These are phyloP conservation scores for Fraxinus dipetala DNA, from an alignment of 305 asterid species.

Conservation along the genomic window DNA sequence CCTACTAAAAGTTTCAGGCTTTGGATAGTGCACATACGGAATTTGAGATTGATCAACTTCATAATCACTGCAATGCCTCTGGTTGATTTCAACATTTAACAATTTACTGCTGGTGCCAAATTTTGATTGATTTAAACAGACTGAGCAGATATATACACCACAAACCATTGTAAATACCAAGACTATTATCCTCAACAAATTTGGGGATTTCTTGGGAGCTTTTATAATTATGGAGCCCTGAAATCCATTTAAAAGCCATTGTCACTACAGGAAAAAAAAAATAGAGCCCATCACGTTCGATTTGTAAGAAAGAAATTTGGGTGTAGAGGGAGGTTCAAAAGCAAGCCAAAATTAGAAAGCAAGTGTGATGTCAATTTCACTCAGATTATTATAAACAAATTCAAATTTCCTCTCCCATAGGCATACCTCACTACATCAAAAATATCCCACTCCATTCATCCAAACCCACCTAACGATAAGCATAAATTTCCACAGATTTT, in stretches of 20 bases:
- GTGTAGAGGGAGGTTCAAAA: background rate
- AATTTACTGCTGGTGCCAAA: slow-evolving; percentile 31
- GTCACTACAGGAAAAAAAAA: background rate
- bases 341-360: background rate
- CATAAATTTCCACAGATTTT: background rate
- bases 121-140: slow-evolving; percentile 66
- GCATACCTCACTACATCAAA: background rate
- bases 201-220: slow-evolving; percentile 70
- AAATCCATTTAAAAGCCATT: background rate
- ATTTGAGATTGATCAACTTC: slow-evolving; percentile 45
- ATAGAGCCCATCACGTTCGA: background rate
- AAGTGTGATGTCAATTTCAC: background rate
- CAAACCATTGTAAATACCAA: slow-evolving; percentile 63
- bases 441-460: background rate
- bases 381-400: background rate
- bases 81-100: slow-evolving; percentile 35
- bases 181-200: slow-evolving; percentile 57
- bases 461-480: background rate
- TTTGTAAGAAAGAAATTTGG: background rate
- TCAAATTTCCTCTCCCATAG: background rate
- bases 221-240: slow-evolving; percentile 67
- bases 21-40: slow-evolving; percentile 74
- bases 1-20: slow-evolving; percentile 73
- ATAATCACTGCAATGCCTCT: slow-evolving; percentile 34
- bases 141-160: slow-evolving; percentile 65